Evolutionary conservation across 805 yeast genomes (phyloP), one percentile per base, ranked within the genome.

Genomic region (Lachancea lanzarotensis): DNA sequence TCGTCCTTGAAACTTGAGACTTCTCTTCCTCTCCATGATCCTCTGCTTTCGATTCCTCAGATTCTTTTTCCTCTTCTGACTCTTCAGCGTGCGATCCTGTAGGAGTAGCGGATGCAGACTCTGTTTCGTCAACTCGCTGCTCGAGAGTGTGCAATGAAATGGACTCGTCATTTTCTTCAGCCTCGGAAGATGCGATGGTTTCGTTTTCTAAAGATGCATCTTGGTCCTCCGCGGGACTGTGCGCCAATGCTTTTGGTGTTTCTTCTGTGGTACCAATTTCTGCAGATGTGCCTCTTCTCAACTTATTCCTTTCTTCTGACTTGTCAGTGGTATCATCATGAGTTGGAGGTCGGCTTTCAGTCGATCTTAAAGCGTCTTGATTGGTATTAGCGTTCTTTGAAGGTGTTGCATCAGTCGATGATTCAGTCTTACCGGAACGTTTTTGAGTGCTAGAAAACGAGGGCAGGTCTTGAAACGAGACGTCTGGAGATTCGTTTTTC

Each of bases 11-110:
- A 22, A 8, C 8, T 22, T 22, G 25, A 22, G 4, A 8, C 25
- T 42, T 46, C 41, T n/a, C 51, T 45, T 8, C 51, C 55, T 27
- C 55, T 56, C 15, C 50, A n/a, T 22, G 25, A 22, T 22, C 25
- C 25, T 22, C 25, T 22, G 8, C 19, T n/a, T 5, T 10, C 31
- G 12, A 48, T 15, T 17, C 17, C 35, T 42, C 43, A 16, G 47
- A 54, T 25, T 46, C 47, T 12, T 47, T 47, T 34, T 53, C 53
- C 32, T 44, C 35, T 16, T 51, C 51, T 19, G 15, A 13, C 31
- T 29, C 31, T 29, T 29, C 13, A 5, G 52, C 54, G 29, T 55
- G 58, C 35, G 25, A 22, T 4, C 8, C 25, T 8, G 8, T 22
- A 22, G 4, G 25, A 6, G 8, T 6, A 4, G 4, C 25, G 25